Evolutionary conservation across 2,329 filamentous ascomycete genomes (phyloP), one percentile per base, ranked within the genome.

Genomic region (Colletotrichum orbiculare): DNA sequence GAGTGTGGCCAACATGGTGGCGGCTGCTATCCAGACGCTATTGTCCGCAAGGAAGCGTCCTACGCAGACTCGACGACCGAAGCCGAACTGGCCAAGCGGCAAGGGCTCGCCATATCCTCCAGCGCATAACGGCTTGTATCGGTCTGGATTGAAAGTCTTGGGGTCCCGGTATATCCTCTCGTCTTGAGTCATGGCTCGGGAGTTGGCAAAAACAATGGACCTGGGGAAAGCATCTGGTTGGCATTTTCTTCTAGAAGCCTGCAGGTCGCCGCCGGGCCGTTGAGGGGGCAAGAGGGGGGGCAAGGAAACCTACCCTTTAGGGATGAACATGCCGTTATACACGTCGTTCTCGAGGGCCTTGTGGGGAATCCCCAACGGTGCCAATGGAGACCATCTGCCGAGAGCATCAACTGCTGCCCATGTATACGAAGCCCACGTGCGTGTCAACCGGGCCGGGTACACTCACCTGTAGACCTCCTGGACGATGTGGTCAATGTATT

Each of bases 321-420:
- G 85, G 54, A 89, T 87, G 63, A 82, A 80, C 73, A 85, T 84
- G 39, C 81, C 85, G 17, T 83, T 76, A 70, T 88, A 89, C 10
- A 82, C 76, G 60, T 89, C 87, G 60, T 89, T 86, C 50, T 82
- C 73, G 2, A 83, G 76, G 12, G 83, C 79, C 48, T 76, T 79
- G 71, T 89, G 87, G 2, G 87, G 86, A 41, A 89, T 82, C 3
- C 82, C 83, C 2, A 85, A 71, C 1, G 83, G 82, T 11, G 77
- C 79, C 4, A 84, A 72, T 5, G 82, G 82, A 35, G 73, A 74
- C 76, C 78, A 82, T 25, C 83, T 76, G 42, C 78, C 73, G 25
- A 46, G 25, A 33, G 49, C 15, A 37, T 66, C 34, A 66, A 49
- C 48, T 47, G 42, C 8, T 13, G 35, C 46, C 17, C 2, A 17